Evolutionary conservation across 2,329 filamentous ascomycete species (phyloP), one percentile per base, ranked within the genome.

Genomic region (Phyllosticta citriasiana): DNA sequence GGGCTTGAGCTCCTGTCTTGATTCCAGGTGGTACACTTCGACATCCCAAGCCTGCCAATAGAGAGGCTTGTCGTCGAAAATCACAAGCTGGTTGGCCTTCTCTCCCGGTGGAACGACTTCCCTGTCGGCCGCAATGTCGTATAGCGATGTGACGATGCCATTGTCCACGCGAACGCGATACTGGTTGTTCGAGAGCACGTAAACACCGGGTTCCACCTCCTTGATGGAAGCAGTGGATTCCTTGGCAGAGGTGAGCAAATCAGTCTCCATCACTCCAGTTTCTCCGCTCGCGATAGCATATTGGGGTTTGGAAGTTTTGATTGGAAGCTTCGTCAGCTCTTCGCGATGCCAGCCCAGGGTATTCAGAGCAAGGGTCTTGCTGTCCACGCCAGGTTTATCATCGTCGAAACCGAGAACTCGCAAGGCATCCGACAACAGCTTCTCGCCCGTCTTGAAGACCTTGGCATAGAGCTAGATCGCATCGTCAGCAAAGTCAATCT

Each of bases 11-110:
- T 93, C 88, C 71, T 88, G 84, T 61, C 91, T 86, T 1, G 91
- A 94, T 60, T 95, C 86, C 26, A 97, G 83, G 69, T 99, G 94
- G 77, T 88, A 99, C 27, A 97, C 92, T 74, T 99, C 94, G 5
- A 97, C 93, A 73, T 99, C 93, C 92, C 93, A 96, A 2, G 91
- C 92, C 76, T 97, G 90, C 92, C 91, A 97, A 78, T 95, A 96
- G 25, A 97, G 82, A 24, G 92, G 92, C 76, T 97, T 97, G 76
- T 99, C 94, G 70, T 99, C 94, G 69, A 95, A 97, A 25, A 97
- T 85, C 65, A 97, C 92, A 57, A 94, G 84, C 71, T 97, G 91
- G 66, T 96, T 96, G 25, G 88, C 92, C 72, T 92, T 92, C 25
- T 83, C 82, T 30, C 80, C 82, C 63, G 82, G 78, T 2, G 89